A percentile compares a stretch with the other conserved stretches of the same genome.
Evolutionary conservation across 106 monocot species (phyloP).

Genomic region (Phalaenopsis aphrodite): DNA sequence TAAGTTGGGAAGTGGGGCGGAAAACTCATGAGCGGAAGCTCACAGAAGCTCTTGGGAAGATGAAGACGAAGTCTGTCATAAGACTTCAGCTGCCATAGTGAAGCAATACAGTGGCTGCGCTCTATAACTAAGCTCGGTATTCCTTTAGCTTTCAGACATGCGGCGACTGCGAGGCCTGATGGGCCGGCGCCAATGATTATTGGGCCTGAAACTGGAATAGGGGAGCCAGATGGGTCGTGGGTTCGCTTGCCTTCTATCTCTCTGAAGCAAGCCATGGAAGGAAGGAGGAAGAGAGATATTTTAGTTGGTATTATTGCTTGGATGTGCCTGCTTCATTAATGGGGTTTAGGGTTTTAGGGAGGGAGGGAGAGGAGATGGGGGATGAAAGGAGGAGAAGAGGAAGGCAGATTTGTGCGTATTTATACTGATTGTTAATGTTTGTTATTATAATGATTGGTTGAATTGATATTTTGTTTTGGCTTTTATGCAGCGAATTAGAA

Average conservation of each 20-base stretch:
- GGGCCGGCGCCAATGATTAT: conserved; percentile 28
- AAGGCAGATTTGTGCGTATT: no score
- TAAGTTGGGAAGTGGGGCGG: conserved; percentile 10
- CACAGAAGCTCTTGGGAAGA: conserved; percentile 27
- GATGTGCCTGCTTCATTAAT: no score
- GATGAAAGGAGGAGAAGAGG: no score
- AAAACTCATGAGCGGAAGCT: conserved; percentile 26
- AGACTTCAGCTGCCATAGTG: conserved; percentile 23
- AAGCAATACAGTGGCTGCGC: conserved; percentile 24
- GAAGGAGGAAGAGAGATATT: not conserved
- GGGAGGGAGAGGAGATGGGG: no score
- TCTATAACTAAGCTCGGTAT: conserved; percentile 17
- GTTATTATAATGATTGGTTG: no score
- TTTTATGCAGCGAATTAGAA: no score
- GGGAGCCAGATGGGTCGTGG: not conserved
- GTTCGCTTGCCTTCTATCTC: conserved; percentile 12
- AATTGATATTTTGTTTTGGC: no score
- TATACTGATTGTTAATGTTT: no score
- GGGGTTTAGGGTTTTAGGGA: no score
- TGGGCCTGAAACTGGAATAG: not conserved
- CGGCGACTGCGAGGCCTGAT: conserved; percentile 26
- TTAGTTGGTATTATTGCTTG: no score
- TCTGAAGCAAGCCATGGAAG: not conserved
- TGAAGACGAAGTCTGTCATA: conserved; percentile 33
- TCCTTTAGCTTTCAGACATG: conserved; percentile 20